Base-by-base conservation (phyloP, 2,329 filamentous ascomycete genomes). In the Venturia oleaginea region DNA sequence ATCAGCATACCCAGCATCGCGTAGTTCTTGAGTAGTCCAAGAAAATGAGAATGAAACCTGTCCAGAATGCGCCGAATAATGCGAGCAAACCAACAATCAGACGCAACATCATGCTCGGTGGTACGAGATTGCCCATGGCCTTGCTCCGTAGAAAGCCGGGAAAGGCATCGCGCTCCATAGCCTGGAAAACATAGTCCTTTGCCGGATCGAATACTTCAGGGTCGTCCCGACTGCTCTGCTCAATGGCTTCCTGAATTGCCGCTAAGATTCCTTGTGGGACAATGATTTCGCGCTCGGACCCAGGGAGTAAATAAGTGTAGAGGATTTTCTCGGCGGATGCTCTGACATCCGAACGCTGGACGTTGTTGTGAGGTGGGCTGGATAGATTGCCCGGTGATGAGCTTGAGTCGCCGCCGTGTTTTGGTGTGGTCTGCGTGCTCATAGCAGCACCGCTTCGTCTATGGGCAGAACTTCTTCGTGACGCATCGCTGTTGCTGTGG, bases 91-190 rank as follows among this genome's bases (percentile, higher is more conserved):
- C 94, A 69, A 96, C 75, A 57, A 96, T 91, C 62, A 97, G 80
- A 63, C 94, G 85, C 69, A 95, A 82, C 72, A 97, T 86, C 69
- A 96, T 87, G 59, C 91, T 96, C 19, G 93, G 86, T 3, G 93
- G 94, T 34, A 99, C 93, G 17, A 99, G 83, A 72, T 99, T 99
- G 66, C 95, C 95, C 30, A 99, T 82, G 2, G 94, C 94, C 78
- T 97, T 97, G 78, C 91, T 91, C 72, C 93, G 85, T 66, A 99
- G 82, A 77, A 99, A 99, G 0, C 93, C 93, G 0, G 95, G 94
- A 74, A 96, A 99, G n/a, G 95, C 94, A 78, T 99, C 94, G 64
- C 95, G 86, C 78, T 99, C 95, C 94, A 99, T 99, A 40, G 95
- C 95, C 77, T 99, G 95, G 76, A 97, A 99, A 67, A 97, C 94